Conservation (phyloP, 2,329 filamentous ascomycete species). For the Trichoderma koningiopsis region DNA sequence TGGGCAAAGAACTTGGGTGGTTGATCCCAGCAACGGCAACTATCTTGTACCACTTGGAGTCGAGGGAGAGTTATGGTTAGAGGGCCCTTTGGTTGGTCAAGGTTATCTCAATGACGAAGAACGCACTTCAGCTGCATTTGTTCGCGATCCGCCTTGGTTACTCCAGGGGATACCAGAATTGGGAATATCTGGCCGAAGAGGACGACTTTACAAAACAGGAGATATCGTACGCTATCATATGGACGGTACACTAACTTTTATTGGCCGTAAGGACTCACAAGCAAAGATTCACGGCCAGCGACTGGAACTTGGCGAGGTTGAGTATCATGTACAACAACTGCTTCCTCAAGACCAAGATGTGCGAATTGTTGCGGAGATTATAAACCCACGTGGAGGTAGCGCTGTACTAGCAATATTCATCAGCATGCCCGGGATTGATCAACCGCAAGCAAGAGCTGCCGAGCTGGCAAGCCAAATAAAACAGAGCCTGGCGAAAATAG, state of each 20-base stretch:
- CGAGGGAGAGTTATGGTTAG: slow-evolving; percentile 21
- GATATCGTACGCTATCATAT: slow-evolving; percentile 47
- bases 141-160: background rate
- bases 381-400: background rate
- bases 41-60: slow-evolving; percentile 18
- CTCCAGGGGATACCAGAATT: background rate
- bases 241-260: slow-evolving; percentile 42
- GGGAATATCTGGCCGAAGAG: background rate
- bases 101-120: slow-evolving; percentile 12
- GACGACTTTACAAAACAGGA: slow-evolving; percentile 46
- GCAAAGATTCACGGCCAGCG: slow-evolving; percentile 59
- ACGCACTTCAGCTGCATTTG: background rate
- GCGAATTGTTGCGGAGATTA: background rate
- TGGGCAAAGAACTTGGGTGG: slow-evolving; percentile 14
- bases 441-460: background rate
- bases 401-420: background rate
- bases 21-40: background rate
- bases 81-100: slow-evolving; percentile 16
- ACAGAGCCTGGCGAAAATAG: background rate
- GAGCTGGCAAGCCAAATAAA: background rate
- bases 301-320: slow-evolving; percentile 42
- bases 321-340: slow-evolving; percentile 35
- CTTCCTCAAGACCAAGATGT: background rate
- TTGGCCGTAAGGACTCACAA: slow-evolving; percentile 56
- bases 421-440: background rate